phyloP scores from a whole-genome alignment of 352 stramenopile species.

The Globisporangium acanthophoron region DNA sequence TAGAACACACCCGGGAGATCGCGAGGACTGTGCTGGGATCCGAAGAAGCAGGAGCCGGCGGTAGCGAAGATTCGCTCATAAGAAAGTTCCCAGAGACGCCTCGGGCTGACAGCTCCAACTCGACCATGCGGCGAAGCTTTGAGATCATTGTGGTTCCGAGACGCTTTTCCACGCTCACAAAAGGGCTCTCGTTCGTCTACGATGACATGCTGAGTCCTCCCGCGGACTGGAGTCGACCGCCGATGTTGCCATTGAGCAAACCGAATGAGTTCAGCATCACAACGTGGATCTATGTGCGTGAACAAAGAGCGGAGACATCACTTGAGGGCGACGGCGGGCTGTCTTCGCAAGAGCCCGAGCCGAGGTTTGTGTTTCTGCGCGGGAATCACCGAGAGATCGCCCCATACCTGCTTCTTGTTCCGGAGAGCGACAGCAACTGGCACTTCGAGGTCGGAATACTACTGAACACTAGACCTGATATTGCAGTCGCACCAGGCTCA shows the following conservation, averaged over 20 bases:
- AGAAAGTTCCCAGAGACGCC: too few relatives aligned
- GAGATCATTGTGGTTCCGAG: too few relatives aligned
- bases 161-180: too few relatives aligned
- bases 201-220: conserved; percentile 38
- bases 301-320: neutral
- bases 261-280: conserved; percentile 85
- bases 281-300: conserved; percentile 78
- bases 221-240: neutral
- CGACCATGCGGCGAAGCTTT: too few relatives aligned
- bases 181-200: too few relatives aligned
- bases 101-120: too few relatives aligned
- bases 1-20: conserved; percentile 6
- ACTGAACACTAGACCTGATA: neutral
- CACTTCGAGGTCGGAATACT: conserved; percentile 61
- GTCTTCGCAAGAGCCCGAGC: conserved; percentile 16
- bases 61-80: too few relatives aligned
- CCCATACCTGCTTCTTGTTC: conserved; percentile 50
- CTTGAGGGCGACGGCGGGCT: neutral
- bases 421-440: conserved; percentile 38
- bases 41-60: too few relatives aligned
- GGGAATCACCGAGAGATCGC: conserved; percentile 53
- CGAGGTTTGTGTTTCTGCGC: conserved; percentile 68
- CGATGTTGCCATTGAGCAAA: conserved; percentile 59
- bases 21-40: neutral
- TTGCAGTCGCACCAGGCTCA: neutral